Conservation (phyloP, 306 rosid genomes). For the Vigna nakashimae region DNA sequence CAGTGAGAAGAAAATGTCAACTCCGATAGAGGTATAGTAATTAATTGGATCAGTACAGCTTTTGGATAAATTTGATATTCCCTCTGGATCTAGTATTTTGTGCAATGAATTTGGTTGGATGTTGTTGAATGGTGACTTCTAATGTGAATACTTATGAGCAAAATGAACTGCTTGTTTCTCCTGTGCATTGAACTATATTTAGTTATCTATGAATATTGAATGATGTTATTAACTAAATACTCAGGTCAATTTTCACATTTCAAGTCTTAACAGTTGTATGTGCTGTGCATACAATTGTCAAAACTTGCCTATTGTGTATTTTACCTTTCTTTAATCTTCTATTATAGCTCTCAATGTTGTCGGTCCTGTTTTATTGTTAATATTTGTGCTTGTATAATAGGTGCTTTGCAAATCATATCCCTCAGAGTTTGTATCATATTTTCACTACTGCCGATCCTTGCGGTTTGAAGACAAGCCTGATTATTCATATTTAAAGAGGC, state of each 20-base stretch:
- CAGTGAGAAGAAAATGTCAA: conserved; percentile 95
- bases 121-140: conserved; percentile 25
- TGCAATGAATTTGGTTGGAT: conserved; percentile 34
- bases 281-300: conserved; percentile 16
- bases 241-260: conserved; percentile 10
- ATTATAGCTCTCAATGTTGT: conserved; percentile 14
- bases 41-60: conserved; percentile 27
- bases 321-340: conserved; percentile 17
- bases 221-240: conserved; percentile 9
- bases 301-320: conserved; percentile 23
- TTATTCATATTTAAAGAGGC: conserved; percentile 95
- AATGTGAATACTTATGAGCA: conserved; percentile 9
- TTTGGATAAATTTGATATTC: conserved; percentile 33
- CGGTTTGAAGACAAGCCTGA: conserved; percentile 99
- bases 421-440: conserved; percentile 92
- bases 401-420: conserved; percentile 91
- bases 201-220: conserved; percentile 6
- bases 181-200: conserved; percentile 17
- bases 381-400: conserved; percentile 56
- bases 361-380: conserved; percentile 43
- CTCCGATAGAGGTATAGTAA: conserved; percentile 85
- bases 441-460: conserved; percentile 92
- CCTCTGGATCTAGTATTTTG: conserved; percentile 25
- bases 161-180: conserved; percentile 12
- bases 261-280: neutral